Base-by-base conservation (phyloP, 2,329 filamentous ascomycete species). In the Cercospora beticola region DNA sequence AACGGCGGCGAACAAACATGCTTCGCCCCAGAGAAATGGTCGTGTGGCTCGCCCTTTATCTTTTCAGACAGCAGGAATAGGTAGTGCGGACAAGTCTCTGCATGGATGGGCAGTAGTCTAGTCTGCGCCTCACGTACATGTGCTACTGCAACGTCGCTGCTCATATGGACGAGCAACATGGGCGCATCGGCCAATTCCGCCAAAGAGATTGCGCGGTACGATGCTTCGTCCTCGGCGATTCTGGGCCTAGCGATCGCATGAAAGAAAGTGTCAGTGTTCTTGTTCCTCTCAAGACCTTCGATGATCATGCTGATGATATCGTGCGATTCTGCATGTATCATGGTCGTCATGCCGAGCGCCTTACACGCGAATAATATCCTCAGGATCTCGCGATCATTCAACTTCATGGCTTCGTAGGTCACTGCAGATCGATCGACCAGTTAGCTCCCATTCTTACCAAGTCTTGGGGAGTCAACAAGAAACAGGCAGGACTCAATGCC, bases 141-240 rank as follows among this genome's bases (percentile, higher is more conserved):
- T 28, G 64, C 59, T n/a, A 77, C 72, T 0, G 78, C 77, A 4
- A 75, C 72, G 52, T 76, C 74, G 10, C 82, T 84, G 5, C 80
- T 83, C 76, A 86, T 82, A 73, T 86, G 85, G 46, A 87, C 85
- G 33, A 87, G 81, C 43, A 87, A 74, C 59, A 87, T 84, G 0
- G 85, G 85, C 0, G 82, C 81, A 69, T 86, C 82, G 4, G 82
- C 82, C 8, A 87, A 76, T 68, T 84, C 81, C 0, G 84, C 81
- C 0, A 87, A 76, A 2, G 81, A 79, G 66, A 87, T 86, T 56
- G 82, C 83, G 6, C 85, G 82, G 73, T 86, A 82, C 4, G 79
- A 83, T 5, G 84, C 84, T 74, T 86, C 83, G 67, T 80, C 77
- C 79, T 86, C 81, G 26, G 83, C 82, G 23, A 77, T 77, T 40